Evolutionary conservation across 257 asterid genomes (phyloP).

Genomic region (Datura wrightii): DNA sequence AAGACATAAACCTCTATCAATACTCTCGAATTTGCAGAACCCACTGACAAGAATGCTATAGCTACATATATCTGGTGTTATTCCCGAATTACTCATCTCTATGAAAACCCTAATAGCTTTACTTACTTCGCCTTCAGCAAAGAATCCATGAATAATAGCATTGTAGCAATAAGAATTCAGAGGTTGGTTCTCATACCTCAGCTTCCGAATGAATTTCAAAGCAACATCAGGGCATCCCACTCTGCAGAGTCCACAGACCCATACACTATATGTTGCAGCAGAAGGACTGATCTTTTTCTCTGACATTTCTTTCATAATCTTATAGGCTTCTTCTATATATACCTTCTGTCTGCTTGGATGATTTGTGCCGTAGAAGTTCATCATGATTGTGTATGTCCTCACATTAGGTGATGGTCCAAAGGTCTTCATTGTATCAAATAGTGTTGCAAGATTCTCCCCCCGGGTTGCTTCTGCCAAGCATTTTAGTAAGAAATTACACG

Average conservation of each 20-base stretch:
- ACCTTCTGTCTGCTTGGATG: constrained; percentile 31
- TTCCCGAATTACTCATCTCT: constrained; percentile 55
- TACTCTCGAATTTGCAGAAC: constrained; percentile 46
- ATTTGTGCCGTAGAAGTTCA: constrained; percentile 54
- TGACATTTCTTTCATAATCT: constrained; percentile 59
- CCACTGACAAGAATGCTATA: constrained; percentile 67
- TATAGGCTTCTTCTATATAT: constrained; percentile 51
- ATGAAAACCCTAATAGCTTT: constrained; percentile 49
- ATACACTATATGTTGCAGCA: constrained; percentile 54
- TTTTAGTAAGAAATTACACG: constrained; percentile 74
- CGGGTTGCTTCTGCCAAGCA: constrained; percentile 54
- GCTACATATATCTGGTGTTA: constrained; percentile 59
- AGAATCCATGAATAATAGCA: constrained; percentile 56
- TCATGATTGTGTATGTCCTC: constrained; percentile 59
- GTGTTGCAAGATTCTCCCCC: constrained; percentile 39
- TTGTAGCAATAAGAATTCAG: constrained; percentile 64
- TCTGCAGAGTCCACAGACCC: constrained; percentile 63
- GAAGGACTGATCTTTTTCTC: constrained; percentile 52
- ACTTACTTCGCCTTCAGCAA: constrained; percentile 45
- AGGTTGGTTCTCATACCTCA: constrained; percentile 43
- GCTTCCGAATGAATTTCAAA: constrained; percentile 44
- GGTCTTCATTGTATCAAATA: constrained; percentile 56
- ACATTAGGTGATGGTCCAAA: constrained; percentile 69
- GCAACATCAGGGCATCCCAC: constrained; percentile 53
- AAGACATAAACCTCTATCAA: constrained; percentile 46